phyloP scores from a whole-genome alignment of 257 asterid genomes.

The Nicotiana benthamiana region DNA sequence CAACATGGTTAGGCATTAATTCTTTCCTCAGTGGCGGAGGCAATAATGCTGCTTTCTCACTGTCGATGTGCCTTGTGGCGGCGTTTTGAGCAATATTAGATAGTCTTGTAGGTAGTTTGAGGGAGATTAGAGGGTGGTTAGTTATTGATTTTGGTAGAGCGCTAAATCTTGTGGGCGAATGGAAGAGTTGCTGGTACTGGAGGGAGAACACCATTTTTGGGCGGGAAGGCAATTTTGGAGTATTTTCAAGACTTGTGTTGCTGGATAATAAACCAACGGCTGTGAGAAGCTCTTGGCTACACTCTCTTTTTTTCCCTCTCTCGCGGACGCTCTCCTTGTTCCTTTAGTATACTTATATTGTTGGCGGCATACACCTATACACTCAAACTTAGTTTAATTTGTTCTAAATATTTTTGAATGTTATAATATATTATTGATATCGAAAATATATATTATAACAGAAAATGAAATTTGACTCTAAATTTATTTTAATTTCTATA shows the following conservation, averaged over 20 bases:
- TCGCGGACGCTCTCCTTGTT: too few relatives aligned
- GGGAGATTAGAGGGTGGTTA: neutral
- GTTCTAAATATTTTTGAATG: too few relatives aligned
- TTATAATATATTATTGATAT: too few relatives aligned
- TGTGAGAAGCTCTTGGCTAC: neutral
- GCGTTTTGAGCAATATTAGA: neutral
- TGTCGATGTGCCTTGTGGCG: neutral
- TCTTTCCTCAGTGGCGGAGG: conserved; percentile 17
- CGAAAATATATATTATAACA: too few relatives aligned
- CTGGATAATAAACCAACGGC: neutral
- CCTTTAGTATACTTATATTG: too few relatives aligned
- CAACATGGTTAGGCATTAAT: conserved; percentile 34
- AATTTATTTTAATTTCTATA: too few relatives aligned
- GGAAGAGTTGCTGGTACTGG: neutral
- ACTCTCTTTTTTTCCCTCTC: too few relatives aligned
- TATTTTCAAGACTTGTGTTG: neutral
- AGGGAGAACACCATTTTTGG: neutral
- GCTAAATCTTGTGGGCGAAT: neutral
- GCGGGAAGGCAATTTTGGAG: neutral
- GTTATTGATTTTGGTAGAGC: neutral
- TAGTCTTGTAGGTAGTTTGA: neutral
- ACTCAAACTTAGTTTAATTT: too few relatives aligned
- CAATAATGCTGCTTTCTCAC: neutral
- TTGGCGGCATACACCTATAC: too few relatives aligned
- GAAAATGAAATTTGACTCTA: too few relatives aligned